These are phyloP conservation scores for Wickerhamomyces sp. DNA, from an alignment of 1,139 yeast genomes.

Conservation along the genomic window DNA sequence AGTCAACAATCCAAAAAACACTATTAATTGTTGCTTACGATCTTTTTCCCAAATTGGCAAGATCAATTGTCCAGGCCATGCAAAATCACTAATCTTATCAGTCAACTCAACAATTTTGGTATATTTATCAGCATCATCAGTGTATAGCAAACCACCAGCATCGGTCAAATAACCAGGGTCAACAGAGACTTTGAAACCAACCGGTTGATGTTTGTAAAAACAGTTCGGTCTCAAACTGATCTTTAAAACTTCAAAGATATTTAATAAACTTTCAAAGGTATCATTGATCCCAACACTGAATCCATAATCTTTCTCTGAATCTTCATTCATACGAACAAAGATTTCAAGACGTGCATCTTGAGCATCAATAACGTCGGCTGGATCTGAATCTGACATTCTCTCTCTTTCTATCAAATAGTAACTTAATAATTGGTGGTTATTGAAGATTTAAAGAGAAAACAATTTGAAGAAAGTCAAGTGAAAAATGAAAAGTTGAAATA, in stretches of 20 bases:
- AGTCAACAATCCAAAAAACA: slow-evolving; percentile 35
- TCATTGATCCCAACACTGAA: slow-evolving; percentile 62
- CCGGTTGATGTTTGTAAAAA: slow-evolving; percentile 62
- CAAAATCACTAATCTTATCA: slow-evolving; percentile 35
- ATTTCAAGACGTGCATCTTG: slow-evolving; percentile 47
- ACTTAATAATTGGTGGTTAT: not conserved
- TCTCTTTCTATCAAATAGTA: not conserved
- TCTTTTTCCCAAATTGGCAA: slow-evolving; percentile 75
- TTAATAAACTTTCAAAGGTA: slow-evolving; percentile 47
- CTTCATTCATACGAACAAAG: slow-evolving; percentile 81
- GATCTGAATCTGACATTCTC: slow-evolving; percentile 3
- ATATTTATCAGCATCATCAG: slow-evolving; percentile 46
- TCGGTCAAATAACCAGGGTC: slow-evolving; percentile 84
- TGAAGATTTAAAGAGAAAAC: not conserved
- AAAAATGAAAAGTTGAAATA: not conserved
- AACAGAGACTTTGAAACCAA: slow-evolving; percentile 60
- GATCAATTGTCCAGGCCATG: slow-evolving; percentile 89
- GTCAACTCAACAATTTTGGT: slow-evolving; percentile 16
- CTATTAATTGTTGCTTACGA: not conserved
- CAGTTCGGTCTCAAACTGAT: slow-evolving; percentile 75
- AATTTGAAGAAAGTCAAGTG: not conserved
- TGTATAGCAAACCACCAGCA: slow-evolving; percentile 75
- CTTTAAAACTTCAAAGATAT: slow-evolving; percentile 63
- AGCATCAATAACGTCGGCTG: slow-evolving; percentile 11
- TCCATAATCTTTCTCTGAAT: slow-evolving; percentile 83